Conservation (phyloP, 495 filamentous ascomycete species). For the Apodospora peruviana region DNA sequence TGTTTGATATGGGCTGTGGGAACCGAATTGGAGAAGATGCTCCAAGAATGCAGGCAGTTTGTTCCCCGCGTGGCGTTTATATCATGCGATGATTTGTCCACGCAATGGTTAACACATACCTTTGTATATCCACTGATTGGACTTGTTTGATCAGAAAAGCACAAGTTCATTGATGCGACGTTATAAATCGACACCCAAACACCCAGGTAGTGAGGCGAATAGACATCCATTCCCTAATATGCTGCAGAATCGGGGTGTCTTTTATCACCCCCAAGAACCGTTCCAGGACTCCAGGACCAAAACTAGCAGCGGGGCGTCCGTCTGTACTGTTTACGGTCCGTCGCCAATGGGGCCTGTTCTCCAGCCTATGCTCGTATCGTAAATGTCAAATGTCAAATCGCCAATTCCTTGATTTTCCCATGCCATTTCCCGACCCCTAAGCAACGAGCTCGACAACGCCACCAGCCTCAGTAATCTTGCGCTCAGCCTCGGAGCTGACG, state of each 20-base stretch:
- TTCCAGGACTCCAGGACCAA: slow-evolving; percentile 28
- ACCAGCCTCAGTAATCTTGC: slow-evolving; percentile 30
- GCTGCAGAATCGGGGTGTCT: slow-evolving; percentile 24
- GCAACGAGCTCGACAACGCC: slow-evolving; percentile 31
- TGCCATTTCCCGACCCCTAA: slow-evolving; percentile 18
- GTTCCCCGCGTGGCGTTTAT: no score
- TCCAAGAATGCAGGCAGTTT: no score
- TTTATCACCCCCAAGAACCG: slow-evolving; percentile 23
- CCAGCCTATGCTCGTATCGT: slow-evolving; percentile 27
- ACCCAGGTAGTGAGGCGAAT: slow-evolving; percentile 22
- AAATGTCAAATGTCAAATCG: slow-evolving; percentile 32
- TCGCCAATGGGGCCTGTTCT: slow-evolving; percentile 21
- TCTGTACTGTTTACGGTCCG: slow-evolving; percentile 18
- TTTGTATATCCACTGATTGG: no score
- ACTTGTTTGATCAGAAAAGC: no score
- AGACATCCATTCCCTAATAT: slow-evolving; percentile 35
- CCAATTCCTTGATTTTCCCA: slow-evolving; percentile 25
- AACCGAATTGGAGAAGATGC: no score
- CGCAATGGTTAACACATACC: no score
- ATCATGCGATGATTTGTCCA: no score
- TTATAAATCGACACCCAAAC: neutral
- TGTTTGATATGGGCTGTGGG: no score
- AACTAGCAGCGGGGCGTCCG: slow-evolving; percentile 20
- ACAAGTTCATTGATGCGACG: neutral
- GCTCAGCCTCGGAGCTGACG: slow-evolving; percentile 31